Percentiles rank a stretch among this genome's conserved stretches.
phyloP scores from a whole-genome alignment of 148 eudicot genomes.

The Silene uniflora region DNA sequence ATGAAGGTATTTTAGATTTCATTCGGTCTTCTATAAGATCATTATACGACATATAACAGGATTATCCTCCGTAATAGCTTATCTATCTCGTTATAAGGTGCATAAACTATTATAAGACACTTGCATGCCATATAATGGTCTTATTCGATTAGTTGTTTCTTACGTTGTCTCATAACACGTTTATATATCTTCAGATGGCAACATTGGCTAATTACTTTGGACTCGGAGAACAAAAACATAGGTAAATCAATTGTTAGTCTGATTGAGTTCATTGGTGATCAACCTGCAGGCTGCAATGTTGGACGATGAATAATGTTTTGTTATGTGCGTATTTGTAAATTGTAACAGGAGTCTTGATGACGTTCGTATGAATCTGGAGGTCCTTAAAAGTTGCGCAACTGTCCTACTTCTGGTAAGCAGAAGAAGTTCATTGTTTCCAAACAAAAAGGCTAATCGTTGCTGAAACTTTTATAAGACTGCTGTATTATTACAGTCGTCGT shows the following conservation, averaged over 20 bases:
- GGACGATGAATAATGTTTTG: neutral
- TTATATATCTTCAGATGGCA: constrained; percentile 58
- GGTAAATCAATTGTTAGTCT: constrained; percentile 32
- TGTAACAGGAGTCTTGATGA: constrained; percentile 80
- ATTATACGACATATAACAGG: too few relatives aligned
- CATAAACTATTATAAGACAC: too few relatives aligned
- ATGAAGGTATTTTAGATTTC: constrained; percentile 59
- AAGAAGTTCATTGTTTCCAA: neutral
- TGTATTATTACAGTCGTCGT: too few relatives aligned
- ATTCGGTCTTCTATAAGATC: neutral
- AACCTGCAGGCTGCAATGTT: neutral
- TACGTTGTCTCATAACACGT: neutral
- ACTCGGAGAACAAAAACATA: constrained; percentile 89
- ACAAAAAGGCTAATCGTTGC: too few relatives aligned
- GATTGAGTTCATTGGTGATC: neutral
- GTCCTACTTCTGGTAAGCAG: constrained; percentile 73
- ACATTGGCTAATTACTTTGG: constrained; percentile 85
- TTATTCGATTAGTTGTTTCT: neutral
- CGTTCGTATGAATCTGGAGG: constrained; percentile 91
- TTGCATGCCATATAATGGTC: too few relatives aligned
- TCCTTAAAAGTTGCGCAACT: constrained; percentile 88
- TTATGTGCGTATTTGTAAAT: neutral
- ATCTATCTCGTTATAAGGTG: too few relatives aligned
- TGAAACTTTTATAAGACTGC: too few relatives aligned
- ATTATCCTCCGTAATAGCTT: too few relatives aligned